Base-by-base conservation (phyloP, 2,329 filamentous ascomycete genomes). In the Aspergillus sp. region DNA sequence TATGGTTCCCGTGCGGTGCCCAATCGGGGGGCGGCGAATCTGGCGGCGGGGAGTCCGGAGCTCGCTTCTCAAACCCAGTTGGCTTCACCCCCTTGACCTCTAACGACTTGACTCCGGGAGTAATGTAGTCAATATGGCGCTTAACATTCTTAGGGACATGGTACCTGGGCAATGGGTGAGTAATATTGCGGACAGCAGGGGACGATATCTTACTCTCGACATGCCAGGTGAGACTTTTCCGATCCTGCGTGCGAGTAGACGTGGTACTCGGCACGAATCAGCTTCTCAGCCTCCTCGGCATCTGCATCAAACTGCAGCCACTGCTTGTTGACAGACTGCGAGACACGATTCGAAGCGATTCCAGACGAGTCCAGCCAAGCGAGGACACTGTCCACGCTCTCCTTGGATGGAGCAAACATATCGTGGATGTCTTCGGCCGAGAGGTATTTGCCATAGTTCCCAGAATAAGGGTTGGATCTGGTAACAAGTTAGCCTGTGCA, bases 271-370 rank as follows among this genome's bases (percentile, higher is more conserved):
- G 72, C 67, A 42, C 65, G 63, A 29, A 77, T 61, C 12, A 77
- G 59, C 13, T 53, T 49, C 49, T 76, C 72, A 4, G 69, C 64
- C 47, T 78, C 68, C 22, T 63, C 55, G 3, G 68, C 67, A 4
- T 69, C 69, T 6, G 71, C 70, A 34, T 73, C 63, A 46, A 77
- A 74, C 8, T 63, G 56, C 13, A 76, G 47, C 70, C 72, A 76
- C 30, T 66, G 67, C 33, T 67, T 64, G 16, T 67, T 67, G 26
- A 63, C 59, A 0, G 72, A 71, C 26, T 72, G 63, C 25, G 55
- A 56, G 26, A 78, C 60, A 4, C 70, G 63, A 3, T 58, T 56
- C 2, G 52, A 48, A 12, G 61, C 46, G 26, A 79, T 71, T 5
- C 74, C 75, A 14, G 67, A 63, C 4, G 54, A 49, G 13, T 60